Evolutionary conservation across 2,329 filamentous ascomycete genomes (phyloP), one percentile per base, ranked within the genome.

Genomic region (Talaromyces sp.): DNA sequence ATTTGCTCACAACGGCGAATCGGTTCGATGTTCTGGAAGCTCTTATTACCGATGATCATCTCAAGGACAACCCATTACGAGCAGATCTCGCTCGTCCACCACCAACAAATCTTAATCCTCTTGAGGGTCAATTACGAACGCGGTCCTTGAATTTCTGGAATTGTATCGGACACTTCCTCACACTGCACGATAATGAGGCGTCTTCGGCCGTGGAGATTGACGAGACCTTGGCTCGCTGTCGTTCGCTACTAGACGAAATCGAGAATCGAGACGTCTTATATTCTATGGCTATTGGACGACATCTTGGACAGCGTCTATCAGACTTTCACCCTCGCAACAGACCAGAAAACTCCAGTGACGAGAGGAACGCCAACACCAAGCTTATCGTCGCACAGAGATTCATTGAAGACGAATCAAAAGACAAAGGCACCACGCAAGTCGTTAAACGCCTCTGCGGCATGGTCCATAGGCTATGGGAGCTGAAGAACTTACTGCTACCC

Each of bases 191-290:
- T 66, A 84, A 88, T 43, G 81, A 84, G 58, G 80, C 84, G 5
- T 77, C 78, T 66, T 76, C 72, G 65, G 80, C 79, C 65, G 86
- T 84, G 70, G 82, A 85, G 63, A 86, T 92, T 40, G 89, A 93
- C 62, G 84, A 88, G 29, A 85, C 87, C 1, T 80, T 97, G 34
- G 78, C 77, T 4, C 84, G 84, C 61, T 86, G 92, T 76, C 88
- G 92, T 36, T 84, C 84, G 64, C 83, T 94, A 25, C 83, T 97
- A 13, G 90, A 92, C 70, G 90, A 90, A 58, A 86, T 89, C 27
- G 93, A 97, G 79, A 95, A 94, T 72, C 88, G 93, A 62, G 93
- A 97, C 75, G 89, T 97, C 19, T 86, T 97, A 65, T 97, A 97
- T 78, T 95, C 91, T 0, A 89, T 97, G 69, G 91, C 91, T 8